A percentile compares a stretch with the other conserved stretches of the same genome.
These are phyloP conservation scores for Hyphopichia wangnamkhiaoensis DNA, from an alignment of 1,139 yeast genomes.

Conservation along the genomic window DNA sequence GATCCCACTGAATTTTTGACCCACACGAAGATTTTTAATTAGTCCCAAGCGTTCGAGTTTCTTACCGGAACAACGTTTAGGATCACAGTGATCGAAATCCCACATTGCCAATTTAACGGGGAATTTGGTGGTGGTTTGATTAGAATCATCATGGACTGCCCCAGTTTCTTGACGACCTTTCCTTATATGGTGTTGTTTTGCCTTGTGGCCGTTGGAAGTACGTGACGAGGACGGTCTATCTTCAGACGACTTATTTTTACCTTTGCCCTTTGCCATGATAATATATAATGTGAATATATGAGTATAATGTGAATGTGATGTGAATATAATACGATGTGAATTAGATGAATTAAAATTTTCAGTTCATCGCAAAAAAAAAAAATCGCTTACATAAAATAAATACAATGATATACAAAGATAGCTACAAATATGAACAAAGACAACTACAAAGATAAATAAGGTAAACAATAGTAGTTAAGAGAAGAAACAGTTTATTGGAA, in stretches of 20 bases:
- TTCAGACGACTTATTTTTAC: conserved; percentile 59
- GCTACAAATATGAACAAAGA: too few relatives aligned
- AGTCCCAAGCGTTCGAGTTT: conserved; percentile 86
- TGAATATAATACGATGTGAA: too few relatives aligned
- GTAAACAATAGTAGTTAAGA: too few relatives aligned
- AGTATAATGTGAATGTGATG: too few relatives aligned
- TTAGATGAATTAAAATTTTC: too few relatives aligned
- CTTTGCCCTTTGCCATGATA: conserved; percentile 70
- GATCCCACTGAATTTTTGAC: conserved; percentile 88
- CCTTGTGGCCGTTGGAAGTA: conserved; percentile 60
- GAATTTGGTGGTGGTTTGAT: conserved; percentile 34
- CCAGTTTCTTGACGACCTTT: conserved; percentile 50
- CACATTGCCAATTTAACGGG: conserved; percentile 84
- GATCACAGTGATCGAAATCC: conserved; percentile 99
- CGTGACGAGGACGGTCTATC: conserved; percentile 34
- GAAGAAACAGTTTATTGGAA: too few relatives aligned
- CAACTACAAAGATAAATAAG: too few relatives aligned
- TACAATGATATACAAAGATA: too few relatives aligned
- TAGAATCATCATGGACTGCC: conserved; percentile 12
- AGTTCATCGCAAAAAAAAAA: too few relatives aligned
- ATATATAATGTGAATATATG: too few relatives aligned
- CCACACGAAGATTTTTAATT: conserved; percentile 75
- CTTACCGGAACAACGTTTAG: conserved; percentile 96
- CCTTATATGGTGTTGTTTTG: conserved; percentile 53
- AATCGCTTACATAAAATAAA: too few relatives aligned